Evolutionary conservation across 1,139 yeast species (phyloP).

Genomic region (Diutina scorzettiae): DNA sequence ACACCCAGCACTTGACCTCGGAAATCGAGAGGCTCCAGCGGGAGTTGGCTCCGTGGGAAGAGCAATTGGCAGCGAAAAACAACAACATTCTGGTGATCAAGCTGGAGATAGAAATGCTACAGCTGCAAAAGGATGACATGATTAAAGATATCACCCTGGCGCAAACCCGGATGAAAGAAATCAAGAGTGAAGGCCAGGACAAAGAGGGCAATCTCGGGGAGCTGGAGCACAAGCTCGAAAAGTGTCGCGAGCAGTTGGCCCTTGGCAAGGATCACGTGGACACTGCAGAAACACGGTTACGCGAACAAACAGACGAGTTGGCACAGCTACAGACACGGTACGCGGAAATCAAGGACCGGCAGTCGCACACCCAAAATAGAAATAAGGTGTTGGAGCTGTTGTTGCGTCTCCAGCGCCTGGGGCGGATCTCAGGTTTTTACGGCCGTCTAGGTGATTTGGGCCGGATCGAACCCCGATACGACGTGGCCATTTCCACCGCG

Average conservation of each 20-base stretch:
- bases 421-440: slow-evolving; percentile 75
- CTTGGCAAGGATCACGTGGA: slow-evolving; percentile 49
- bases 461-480: slow-evolving; percentile 74
- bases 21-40: slow-evolving; percentile 54
- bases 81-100: slow-evolving; percentile 54
- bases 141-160: slow-evolving; percentile 36
- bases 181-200: slow-evolving; percentile 40
- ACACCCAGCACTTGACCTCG: slow-evolving; percentile 54
- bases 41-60: slow-evolving; percentile 77
- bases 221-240: slow-evolving; percentile 32
- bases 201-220: slow-evolving; percentile 36
- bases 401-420: slow-evolving; percentile 59
- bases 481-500: slow-evolving; percentile 90
- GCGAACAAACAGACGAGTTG: slow-evolving; percentile 42
- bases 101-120: slow-evolving; percentile 52
- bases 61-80: slow-evolving; percentile 51
- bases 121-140: slow-evolving; percentile 33
- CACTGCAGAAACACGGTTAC: slow-evolving; percentile 35
- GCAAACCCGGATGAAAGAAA: slow-evolving; percentile 32
- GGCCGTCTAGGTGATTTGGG: slow-evolving; percentile 92
- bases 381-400: slow-evolving; percentile 65
- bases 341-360: slow-evolving; percentile 50
- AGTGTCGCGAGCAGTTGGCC: slow-evolving; percentile 39
- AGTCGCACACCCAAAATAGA: slow-evolving; percentile 51
- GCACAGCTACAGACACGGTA: slow-evolving; percentile 45